Conservation (phyloP, 345 rosid species). For the Rhizophora apiculata region DNA sequence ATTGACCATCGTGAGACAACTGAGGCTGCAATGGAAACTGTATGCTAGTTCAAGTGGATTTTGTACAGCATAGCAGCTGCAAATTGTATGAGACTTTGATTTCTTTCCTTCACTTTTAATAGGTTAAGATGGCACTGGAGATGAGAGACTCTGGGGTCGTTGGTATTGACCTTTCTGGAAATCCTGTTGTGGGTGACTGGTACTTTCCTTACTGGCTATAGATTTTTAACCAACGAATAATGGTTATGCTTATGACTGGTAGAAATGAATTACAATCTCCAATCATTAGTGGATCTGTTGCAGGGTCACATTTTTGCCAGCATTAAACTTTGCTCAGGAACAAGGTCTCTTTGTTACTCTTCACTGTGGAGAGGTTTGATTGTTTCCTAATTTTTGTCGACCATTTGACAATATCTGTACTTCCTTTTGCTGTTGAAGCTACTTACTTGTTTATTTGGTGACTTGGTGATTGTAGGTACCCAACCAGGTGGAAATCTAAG, state of each 20-base stretch:
- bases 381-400: conserved; percentile 8
- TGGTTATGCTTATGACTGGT: not conserved
- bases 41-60: conserved; percentile 33
- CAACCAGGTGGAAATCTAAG: conserved; percentile 68
- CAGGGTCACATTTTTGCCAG: conserved; percentile 84
- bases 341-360: conserved; percentile 76
- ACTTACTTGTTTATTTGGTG: conserved; percentile 29
- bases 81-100: conserved; percentile 5
- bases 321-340: conserved; percentile 67
- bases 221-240: not conserved
- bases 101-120: conserved; percentile 1
- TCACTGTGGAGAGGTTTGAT: conserved; percentile 89
- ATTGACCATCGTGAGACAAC: conserved; percentile 90
- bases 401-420: not conserved
- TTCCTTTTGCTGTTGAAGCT: conserved; percentile 16
- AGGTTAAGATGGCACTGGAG: conserved; percentile 89
- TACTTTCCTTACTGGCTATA: conserved; percentile 18
- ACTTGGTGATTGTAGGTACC: conserved; percentile 86
- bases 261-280: not conserved
- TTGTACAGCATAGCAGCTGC: conserved; percentile 5
- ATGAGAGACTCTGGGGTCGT: conserved; percentile 72
- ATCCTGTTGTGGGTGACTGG: conserved; percentile 86
- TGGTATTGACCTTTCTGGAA: conserved; percentile 96
- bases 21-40: conserved; percentile 88
- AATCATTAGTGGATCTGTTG: conserved; percentile 24